Conservation (phyloP, 805 yeast genomes). For the Hanseniaspora hatyaiensis region DNA sequence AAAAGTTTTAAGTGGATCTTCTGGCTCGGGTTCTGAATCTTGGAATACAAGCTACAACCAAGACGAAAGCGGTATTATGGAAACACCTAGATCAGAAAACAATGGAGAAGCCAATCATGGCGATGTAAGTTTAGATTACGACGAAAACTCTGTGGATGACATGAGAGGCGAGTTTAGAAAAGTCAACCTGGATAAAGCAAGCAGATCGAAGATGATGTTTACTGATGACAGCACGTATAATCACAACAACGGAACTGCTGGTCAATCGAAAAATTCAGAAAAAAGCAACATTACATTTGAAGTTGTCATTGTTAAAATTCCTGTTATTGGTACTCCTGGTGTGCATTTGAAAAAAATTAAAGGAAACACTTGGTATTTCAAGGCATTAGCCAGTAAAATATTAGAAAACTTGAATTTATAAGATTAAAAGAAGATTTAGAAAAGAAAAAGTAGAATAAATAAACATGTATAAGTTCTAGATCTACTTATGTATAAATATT, state of each 20-base stretch:
- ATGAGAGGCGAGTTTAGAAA: constrained; percentile 1
- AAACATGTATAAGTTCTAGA: too few species aligned
- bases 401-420: constrained; percentile 58
- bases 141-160: constrained; percentile 13
- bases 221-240: constrained; percentile 18
- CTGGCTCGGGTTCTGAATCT: constrained; percentile 24
- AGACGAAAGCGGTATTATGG: constrained; percentile 50
- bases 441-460: too few species aligned
- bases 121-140: constrained; percentile 14
- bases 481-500: neutral
- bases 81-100: constrained; percentile 37
- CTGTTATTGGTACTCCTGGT: constrained; percentile 80
- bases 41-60: constrained; percentile 23
- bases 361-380: constrained; percentile 93
- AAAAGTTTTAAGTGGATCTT: constrained; percentile 32
- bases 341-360: constrained; percentile 86
- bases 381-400: constrained; percentile 77
- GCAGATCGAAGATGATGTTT: constrained; percentile 19
- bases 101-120: constrained; percentile 13
- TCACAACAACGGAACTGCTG: neutral
- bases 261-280: constrained; percentile 35
- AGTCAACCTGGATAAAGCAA: constrained; percentile 11
- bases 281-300: constrained; percentile 65
- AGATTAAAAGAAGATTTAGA: too few species aligned
- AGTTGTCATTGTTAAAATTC: constrained; percentile 83